A percentile compares a stretch with the other conserved stretches of the same genome.
These are phyloP conservation scores for Penicillium dipodomyicola DNA, from an alignment of 495 filamentous ascomycete species.

Conservation along the genomic window DNA sequence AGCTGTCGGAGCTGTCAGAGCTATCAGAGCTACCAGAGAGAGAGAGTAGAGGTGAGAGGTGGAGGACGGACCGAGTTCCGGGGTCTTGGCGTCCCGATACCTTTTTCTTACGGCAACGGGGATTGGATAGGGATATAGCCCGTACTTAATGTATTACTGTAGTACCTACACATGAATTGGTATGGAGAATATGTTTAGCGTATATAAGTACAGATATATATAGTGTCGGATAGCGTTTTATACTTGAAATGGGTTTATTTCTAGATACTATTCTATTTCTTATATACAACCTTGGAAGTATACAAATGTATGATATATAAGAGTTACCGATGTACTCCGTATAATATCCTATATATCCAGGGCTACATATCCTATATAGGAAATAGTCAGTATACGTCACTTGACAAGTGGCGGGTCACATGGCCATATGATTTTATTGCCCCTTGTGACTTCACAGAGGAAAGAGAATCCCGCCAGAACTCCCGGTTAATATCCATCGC, in stretches of 20 bases:
- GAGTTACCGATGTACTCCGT: no score
- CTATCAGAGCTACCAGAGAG: neutral
- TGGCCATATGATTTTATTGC: neutral
- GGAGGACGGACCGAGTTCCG: slow-evolving; percentile 9
- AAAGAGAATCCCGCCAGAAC: neutral
- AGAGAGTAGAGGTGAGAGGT: neutral
- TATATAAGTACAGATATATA: no score
- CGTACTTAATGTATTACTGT: no score
- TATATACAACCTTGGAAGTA: no score
- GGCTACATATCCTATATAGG: neutral
- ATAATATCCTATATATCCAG: no score
- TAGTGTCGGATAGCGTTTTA: neutral
- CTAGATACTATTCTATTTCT: no score
- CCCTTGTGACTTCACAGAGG: neutral
- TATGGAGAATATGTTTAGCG: no score
- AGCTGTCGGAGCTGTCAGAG: neutral
- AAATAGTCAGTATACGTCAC: neutral
- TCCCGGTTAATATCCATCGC: slow-evolving; percentile 24
- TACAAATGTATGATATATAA: no score
- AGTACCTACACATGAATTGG: no score
- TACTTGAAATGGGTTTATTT: neutral
- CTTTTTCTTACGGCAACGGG: neutral
- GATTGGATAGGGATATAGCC: no score
- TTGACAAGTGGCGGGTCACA: slow-evolving; percentile 4
- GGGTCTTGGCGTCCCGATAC: slow-evolving; percentile 5